Evolutionary conservation across 352 stramenopile species (phyloP), one percentile per base, ranked within the genome.

Genomic region (Globisporangium alternatum): DNA sequence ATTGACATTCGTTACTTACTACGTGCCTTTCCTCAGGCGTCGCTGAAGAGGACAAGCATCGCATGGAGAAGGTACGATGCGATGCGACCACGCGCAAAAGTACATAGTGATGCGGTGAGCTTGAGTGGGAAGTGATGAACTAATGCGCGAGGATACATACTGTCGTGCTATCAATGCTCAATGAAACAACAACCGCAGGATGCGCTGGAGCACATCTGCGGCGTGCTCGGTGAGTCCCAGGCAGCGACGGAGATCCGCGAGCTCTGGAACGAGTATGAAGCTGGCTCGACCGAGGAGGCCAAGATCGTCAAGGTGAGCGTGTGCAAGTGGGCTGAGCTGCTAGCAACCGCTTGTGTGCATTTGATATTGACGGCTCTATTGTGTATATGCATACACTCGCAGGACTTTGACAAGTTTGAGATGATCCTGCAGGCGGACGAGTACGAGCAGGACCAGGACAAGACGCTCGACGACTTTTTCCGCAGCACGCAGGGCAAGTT

Each of bases 381-480:
- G 44, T n/a, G 44, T 62, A 12, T 66, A 41, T 25, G 3, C 67
- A 33, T 9, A 58, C 5, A 12, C 12, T 2, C 33, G 6, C 48
- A 89, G 75, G 93, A 98, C 70, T 95, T 98, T 74, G 93, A 98
- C 71, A 97, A 97, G 72, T 94, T 98, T 60, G 93, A 98, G 72
- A 98, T 98, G 91, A 97, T 97, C 49, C 69, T 98, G 55, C 93
- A 98, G 68, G 93, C 93, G 10, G 78, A 97, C 56, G 89, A 98
- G 54, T 98, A 98, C 70, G 93, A 98, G 61, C 74, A 74, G 37
- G 83, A 72, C 21, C 83, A 94, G 64, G 70, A 77, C 54, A 70
- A 83, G 15, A 56, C 70, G 43, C 71, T 94, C 6, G 73, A 91
- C 44, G 81, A 92, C 58, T 94, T 94, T 62, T 94, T 94, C 71